Evolutionary conservation across 495 filamentous ascomycete genomes (phyloP).

Genomic region (Cercophora samala): DNA sequence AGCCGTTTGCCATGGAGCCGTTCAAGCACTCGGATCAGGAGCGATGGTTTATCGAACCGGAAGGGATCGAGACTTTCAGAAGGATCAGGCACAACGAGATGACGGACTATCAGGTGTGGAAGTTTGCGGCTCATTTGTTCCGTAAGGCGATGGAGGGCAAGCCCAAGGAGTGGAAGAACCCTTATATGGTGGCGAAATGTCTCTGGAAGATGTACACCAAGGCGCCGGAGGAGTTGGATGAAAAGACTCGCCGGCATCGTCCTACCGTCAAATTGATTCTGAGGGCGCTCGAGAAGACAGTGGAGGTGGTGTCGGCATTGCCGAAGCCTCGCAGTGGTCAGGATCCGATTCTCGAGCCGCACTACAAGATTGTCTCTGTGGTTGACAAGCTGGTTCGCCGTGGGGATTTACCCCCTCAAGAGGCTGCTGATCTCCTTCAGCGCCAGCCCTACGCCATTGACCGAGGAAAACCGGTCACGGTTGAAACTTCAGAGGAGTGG

Average conservation of each 20-base stretch:
- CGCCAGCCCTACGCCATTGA: slow-evolving; percentile 45
- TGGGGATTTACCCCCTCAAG: slow-evolving; percentile 42
- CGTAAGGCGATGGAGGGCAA: slow-evolving; percentile 67
- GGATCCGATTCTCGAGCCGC: slow-evolving; percentile 89
- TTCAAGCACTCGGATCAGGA: slow-evolving; percentile 72
- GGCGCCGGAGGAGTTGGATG: slow-evolving; percentile 51
- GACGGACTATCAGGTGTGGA: slow-evolving; percentile 75
- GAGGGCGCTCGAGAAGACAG: slow-evolving; percentile 62
- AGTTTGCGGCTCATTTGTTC: slow-evolving; percentile 78
- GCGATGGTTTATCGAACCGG: slow-evolving; percentile 68
- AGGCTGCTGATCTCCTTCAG: slow-evolving; percentile 43
- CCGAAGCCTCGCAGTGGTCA: slow-evolving; percentile 74
- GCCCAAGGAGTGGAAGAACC: slow-evolving; percentile 82
- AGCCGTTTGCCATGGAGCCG: slow-evolving; percentile 86
- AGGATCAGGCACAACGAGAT: slow-evolving; percentile 69
- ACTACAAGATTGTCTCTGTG: slow-evolving; percentile 90
- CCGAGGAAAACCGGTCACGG: slow-evolving; percentile 34
- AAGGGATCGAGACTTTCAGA: slow-evolving; percentile 69
- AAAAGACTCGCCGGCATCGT: slow-evolving; percentile 38
- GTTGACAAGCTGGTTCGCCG: slow-evolving; percentile 73
- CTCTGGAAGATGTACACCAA: slow-evolving; percentile 88
- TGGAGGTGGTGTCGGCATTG: slow-evolving; percentile 58
- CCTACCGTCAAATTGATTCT: slow-evolving; percentile 60
- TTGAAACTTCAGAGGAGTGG: slow-evolving; percentile 62
- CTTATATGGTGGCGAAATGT: slow-evolving; percentile 91